A percentile compares a stretch with the other conserved stretches of the same genome.
These are phyloP conservation scores for Heliocybe sulcata DNA, from an alignment of 1,284 basidiomycete genomes.

Conservation along the genomic window DNA sequence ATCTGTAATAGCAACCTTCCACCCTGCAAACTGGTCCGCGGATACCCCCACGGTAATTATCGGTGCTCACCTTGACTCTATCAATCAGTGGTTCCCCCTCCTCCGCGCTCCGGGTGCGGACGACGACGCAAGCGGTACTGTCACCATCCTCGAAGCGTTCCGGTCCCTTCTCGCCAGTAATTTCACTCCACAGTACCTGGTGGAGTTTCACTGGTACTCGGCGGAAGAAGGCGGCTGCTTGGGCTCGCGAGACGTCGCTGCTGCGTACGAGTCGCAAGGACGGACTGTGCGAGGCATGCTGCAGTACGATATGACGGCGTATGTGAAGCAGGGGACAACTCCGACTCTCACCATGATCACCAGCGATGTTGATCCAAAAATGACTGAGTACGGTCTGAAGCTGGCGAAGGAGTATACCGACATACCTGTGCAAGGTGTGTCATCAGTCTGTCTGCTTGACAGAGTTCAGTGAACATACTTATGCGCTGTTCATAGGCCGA, in stretches of 20 bases:
- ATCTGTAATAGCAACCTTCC: neutral
- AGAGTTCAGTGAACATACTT: neutral
- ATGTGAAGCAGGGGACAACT: neutral
- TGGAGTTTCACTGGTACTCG: constrained; percentile 55
- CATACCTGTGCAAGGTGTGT: neutral
- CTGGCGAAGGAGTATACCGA: neutral
- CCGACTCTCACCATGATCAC: constrained; percentile 37
- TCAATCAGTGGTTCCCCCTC: constrained; percentile 11
- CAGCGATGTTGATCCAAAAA: constrained; percentile 19
- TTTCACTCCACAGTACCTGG: constrained; percentile 35
- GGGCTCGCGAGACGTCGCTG: constrained; percentile 45
- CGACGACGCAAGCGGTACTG: constrained; percentile 29
- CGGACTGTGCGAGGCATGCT: constrained; percentile 41
- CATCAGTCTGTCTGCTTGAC: no score
- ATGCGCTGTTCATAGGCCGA: neutral
- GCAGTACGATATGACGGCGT: constrained; percentile 20
- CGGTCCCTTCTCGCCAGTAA: constrained; percentile 32
- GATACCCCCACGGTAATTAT: neutral
- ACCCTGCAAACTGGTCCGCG: neutral
- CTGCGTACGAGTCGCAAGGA: constrained; percentile 32
- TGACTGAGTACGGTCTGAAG: constrained; percentile 31
- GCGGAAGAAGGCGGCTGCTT: constrained; percentile 51
- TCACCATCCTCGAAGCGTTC: constrained; percentile 43
- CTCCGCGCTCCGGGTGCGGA: constrained; percentile 33
- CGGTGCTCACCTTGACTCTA: constrained; percentile 7